Evolutionary conservation across 2,329 filamentous ascomycete species (phyloP), one percentile per base, ranked within the genome.

Genomic region (Ascochyta koolunga): DNA sequence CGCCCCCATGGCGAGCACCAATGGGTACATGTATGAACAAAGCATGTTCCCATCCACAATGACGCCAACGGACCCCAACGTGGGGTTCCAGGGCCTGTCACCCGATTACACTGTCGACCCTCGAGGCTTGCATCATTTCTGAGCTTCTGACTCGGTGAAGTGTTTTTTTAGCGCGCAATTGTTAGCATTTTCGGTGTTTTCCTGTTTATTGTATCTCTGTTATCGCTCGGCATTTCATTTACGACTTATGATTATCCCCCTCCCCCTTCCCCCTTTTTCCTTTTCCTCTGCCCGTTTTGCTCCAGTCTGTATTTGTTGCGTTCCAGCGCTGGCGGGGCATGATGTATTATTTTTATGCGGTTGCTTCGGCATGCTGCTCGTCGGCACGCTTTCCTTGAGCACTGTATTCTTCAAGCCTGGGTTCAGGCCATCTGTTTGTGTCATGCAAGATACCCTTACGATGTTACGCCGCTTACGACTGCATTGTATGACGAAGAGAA

Each of bases 401-500:
- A 31, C 48, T 58, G 43, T 48, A 47, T 51, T 35, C 22, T 46
- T 36, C 32, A 44, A 39, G 44, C 42, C 49, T 50, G 31, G 35
- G 24, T 40, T 53, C 37, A 47, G 41, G 53, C 53, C 37, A 27
- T 36, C 7, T 41, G 38, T 44, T 44, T 37, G 40, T 50, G 45
- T 54, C 45, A 49, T 45, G 61, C 60, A 49, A 61, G 58, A 65
- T 65, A 69, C 64, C 64, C 58, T 58, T 46, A 69, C 55, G 62
- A 67, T 53, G 54, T 65, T 56, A 69, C 56, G 64, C 59, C 48
- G 59, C 55, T 62, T 47, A 66, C 59, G 65, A 66, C 40, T 62
- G 60, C 60, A 65, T 59, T 56, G 56, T 62, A 62, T 38, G 56
- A 58, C 54, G 46, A 48, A 25, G 42, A 52, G 37, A 51, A 54